Conservation (phyloP, 441 rosid genomes). For the Mallotus repandus region DNA sequence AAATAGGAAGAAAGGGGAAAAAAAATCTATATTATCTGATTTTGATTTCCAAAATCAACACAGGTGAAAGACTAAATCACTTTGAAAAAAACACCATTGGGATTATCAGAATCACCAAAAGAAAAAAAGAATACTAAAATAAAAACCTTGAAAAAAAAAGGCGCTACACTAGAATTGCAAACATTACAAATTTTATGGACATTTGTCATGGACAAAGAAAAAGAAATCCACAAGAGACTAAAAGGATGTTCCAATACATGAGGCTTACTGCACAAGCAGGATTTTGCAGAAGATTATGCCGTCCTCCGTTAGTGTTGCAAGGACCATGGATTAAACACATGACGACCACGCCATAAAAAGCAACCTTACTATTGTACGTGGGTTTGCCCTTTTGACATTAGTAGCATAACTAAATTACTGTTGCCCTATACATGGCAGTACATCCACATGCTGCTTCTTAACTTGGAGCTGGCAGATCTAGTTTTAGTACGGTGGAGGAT, state of each 20-base stretch:
- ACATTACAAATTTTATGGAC: neutral
- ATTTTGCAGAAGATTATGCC: neutral
- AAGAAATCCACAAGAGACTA: neutral
- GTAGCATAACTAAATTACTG: conserved; percentile 4
- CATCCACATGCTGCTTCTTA: conserved; percentile 12
- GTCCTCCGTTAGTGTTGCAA: neutral
- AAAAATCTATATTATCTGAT: neutral
- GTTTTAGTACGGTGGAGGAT: conserved; percentile 62
- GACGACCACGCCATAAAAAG: neutral
- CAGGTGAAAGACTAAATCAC: neutral
- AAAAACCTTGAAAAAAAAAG: neutral
- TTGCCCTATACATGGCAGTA: conserved; percentile 3
- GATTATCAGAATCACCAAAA: neutral
- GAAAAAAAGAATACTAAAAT: neutral
- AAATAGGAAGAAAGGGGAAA: neutral
- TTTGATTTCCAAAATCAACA: neutral
- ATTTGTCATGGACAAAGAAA: conserved; percentile 1
- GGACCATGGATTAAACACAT: neutral
- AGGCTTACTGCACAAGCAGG: neutral
- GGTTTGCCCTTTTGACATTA: neutral
- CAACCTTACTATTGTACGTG: neutral
- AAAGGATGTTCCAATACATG: neutral
- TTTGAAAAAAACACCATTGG: neutral
- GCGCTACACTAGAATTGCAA: neutral
- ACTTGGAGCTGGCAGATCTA: conserved; percentile 5